Evolutionary conservation across 2,329 filamentous ascomycete species (phyloP).

Genomic region (Plectosphaerella sp.): DNA sequence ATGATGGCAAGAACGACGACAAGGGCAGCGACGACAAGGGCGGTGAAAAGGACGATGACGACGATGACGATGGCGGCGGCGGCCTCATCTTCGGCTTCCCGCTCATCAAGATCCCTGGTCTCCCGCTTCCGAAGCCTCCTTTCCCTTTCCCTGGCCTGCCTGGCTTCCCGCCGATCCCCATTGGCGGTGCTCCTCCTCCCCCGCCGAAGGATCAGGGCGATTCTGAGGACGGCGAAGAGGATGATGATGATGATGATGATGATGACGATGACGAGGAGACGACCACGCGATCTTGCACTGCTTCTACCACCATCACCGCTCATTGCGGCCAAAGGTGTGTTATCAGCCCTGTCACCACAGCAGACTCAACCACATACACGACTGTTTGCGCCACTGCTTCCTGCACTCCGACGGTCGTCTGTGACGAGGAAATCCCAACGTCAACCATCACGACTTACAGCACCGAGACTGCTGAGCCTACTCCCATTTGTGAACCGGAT

Average conservation of each 20-base stretch:
- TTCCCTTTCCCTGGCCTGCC: neutral
- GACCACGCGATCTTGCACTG: neutral
- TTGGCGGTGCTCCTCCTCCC: neutral
- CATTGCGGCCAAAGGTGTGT: neutral
- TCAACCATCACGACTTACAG: neutral
- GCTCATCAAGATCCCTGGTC: too few relatives aligned
- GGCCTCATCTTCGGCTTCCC: too few relatives aligned
- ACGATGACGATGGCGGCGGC: too few relatives aligned
- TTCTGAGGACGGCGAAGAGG: neutral
- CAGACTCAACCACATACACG: neutral
- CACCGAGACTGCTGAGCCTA: neutral
- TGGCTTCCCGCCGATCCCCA: neutral
- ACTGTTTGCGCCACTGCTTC: neutral
- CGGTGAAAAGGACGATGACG: slow-evolving; percentile 22
- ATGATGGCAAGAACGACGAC: neutral
- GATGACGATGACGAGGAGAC: neutral
- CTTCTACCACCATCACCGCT: neutral
- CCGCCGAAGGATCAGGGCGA: neutral
- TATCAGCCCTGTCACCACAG: neutral
- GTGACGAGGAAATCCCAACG: neutral
- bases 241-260: neutral
- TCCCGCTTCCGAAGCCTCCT: too few relatives aligned
- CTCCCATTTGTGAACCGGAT: neutral
- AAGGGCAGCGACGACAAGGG: slow-evolving; percentile 12
- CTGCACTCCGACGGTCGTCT: neutral